Evolutionary conservation across 495 filamentous ascomycete species (phyloP).

Genomic region (Niebla homalea): DNA sequence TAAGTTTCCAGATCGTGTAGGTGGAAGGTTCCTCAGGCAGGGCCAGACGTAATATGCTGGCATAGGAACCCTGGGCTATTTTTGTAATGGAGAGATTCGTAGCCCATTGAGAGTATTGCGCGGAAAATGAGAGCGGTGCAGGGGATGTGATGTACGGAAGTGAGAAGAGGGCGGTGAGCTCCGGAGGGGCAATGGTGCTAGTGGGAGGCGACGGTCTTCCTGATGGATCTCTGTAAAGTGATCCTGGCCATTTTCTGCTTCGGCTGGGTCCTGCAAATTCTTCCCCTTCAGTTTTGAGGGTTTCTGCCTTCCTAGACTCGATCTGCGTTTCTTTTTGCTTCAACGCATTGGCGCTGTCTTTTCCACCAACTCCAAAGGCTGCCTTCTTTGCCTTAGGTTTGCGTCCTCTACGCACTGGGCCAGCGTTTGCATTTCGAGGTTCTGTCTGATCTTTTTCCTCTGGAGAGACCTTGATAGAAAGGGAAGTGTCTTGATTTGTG

Average conservation of each 20-base stretch:
- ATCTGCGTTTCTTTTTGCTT: too few species aligned
- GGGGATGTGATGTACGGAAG: not conserved
- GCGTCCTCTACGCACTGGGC: not conserved
- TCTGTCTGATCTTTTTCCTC: not conserved
- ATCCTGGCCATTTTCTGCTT: not conserved
- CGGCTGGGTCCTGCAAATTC: not conserved
- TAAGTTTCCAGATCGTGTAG: conserved; percentile 36
- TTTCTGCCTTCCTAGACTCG: not conserved
- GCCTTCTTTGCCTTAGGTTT: not conserved
- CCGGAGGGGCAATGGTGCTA: not conserved
- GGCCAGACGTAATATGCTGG: conserved; percentile 36
- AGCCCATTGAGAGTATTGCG: conserved; percentile 2
- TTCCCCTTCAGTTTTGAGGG: too few species aligned
- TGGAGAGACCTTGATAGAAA: not conserved
- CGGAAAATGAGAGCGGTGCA: not conserved
- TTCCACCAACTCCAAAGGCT: too few species aligned
- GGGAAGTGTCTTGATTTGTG: not conserved
- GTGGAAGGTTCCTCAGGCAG: conserved; percentile 27
- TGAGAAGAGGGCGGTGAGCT: not conserved
- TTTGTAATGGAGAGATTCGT: conserved; percentile 29
- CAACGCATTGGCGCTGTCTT: too few species aligned
- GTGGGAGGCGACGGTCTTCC: not conserved
- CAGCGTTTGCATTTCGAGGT: not conserved
- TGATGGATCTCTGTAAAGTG: not conserved
- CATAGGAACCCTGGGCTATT: conserved; percentile 39